These are phyloP conservation scores for Hyaloscypha finlandica DNA, from an alignment of 495 filamentous ascomycete genomes.

Conservation along the genomic window DNA sequence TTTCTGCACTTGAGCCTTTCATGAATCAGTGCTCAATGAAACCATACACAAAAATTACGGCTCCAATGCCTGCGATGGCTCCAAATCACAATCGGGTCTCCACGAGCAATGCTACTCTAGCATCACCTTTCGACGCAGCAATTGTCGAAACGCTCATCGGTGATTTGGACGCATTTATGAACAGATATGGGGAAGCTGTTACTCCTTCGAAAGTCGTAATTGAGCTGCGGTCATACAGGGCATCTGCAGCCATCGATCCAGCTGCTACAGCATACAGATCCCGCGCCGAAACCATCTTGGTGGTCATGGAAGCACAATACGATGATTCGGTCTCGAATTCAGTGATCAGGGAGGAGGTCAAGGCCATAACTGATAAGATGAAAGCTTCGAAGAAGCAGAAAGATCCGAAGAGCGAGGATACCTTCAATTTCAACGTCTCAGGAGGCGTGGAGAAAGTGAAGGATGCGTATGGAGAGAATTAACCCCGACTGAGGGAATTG, in stretches of 20 bases:
- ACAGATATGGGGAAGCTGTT: constrained; percentile 14
- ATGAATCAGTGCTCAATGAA: constrained; percentile 6
- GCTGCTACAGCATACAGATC: constrained; percentile 15
- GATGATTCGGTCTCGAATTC: constrained; percentile 5
- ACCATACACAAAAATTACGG: constrained; percentile 6
- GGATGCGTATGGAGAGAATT: constrained; percentile 49
- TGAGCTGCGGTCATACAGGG: constrained; percentile 18
- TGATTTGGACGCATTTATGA: constrained; percentile 8
- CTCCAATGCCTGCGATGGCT: neutral
- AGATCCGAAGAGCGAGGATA: constrained; percentile 27
- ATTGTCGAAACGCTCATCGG: constrained; percentile 10
- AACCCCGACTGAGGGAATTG: constrained; percentile 44
- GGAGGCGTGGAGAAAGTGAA: constrained; percentile 35
- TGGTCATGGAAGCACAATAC: constrained; percentile 10
- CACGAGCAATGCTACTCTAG: constrained; percentile 7
- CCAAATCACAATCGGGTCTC: constrained; percentile 19
- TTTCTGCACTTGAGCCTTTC: constrained; percentile 15
- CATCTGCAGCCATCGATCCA: constrained; percentile 6
- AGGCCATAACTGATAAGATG: constrained; percentile 17
- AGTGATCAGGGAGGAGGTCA: constrained; percentile 16
- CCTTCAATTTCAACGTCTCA: constrained; percentile 39
- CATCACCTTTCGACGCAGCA: constrained; percentile 7
- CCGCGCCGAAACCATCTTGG: constrained; percentile 4
- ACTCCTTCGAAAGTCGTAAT: constrained; percentile 18
- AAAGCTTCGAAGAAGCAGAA: constrained; percentile 7